phyloP scores from a whole-genome alignment of 441 rosid species.

The Gossypium lobatum region DNA sequence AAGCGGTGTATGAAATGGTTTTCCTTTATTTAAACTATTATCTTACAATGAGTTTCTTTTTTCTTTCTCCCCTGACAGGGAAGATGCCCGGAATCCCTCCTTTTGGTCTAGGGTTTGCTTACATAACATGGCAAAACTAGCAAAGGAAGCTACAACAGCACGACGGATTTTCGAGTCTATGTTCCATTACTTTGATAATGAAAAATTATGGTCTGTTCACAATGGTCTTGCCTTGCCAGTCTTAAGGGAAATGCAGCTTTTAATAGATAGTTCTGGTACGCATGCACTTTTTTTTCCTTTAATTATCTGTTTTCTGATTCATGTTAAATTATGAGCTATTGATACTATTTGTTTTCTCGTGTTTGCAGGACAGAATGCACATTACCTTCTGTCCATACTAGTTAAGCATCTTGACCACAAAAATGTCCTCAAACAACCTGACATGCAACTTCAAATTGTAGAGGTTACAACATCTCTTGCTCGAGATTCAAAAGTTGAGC shows the following conservation, averaged over 20 bases:
- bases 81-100: slow-evolving; percentile 65
- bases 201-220: slow-evolving; percentile 65
- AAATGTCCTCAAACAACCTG: slow-evolving; percentile 71
- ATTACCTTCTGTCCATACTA: slow-evolving; percentile 67
- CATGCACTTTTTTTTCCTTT: neutral
- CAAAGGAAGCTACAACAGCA: slow-evolving; percentile 82
- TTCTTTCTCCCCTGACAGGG: slow-evolving; percentile 37
- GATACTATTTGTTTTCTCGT: slow-evolving; percentile 10
- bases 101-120: slow-evolving; percentile 94
- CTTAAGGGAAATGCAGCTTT: slow-evolving; percentile 70
- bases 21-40: neutral
- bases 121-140: slow-evolving; percentile 86
- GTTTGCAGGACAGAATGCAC: slow-evolving; percentile 70
- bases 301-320: neutral
- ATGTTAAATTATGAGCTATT: slow-evolving; percentile 1
- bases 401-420: slow-evolving; percentile 92
- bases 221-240: slow-evolving; percentile 71
- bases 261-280: slow-evolving; percentile 74
- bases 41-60: slow-evolving; percentile 15
- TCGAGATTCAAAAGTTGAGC: slow-evolving; percentile 53
- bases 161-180: slow-evolving; percentile 82
- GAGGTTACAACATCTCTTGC: slow-evolving; percentile 71
- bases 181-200: slow-evolving; percentile 72
- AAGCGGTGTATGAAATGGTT: no score
- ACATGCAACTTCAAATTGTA: slow-evolving; percentile 68